phyloP scores from a whole-genome alignment of 768 basidiomycete genomes.

The Collybia sordida region DNA sequence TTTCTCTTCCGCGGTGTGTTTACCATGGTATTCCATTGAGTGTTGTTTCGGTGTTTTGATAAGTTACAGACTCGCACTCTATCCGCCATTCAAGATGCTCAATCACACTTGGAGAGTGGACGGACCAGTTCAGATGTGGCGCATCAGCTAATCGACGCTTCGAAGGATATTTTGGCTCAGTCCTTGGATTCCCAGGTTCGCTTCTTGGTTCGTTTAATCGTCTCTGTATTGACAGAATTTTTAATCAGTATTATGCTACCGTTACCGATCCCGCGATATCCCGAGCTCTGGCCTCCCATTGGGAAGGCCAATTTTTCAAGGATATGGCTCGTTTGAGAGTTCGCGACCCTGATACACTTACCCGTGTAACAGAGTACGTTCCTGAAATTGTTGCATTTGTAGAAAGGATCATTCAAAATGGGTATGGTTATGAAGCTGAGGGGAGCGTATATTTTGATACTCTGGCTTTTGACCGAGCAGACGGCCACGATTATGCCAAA shows the following conservation, averaged over 20 bases:
- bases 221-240: neutral
- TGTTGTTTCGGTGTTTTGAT: slow-evolving; percentile 13
- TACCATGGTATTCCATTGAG: slow-evolving; percentile 11
- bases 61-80: slow-evolving; percentile 44
- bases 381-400: slow-evolving; percentile 93
- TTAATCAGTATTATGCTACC: slow-evolving; percentile 64
- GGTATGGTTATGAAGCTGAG: slow-evolving; percentile 66
- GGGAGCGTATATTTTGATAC: slow-evolving; percentile 96
- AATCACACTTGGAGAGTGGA: slow-evolving; percentile 38
- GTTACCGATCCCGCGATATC: slow-evolving; percentile 88
- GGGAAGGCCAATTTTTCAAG: slow-evolving; percentile 88
- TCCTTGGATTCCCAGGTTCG: slow-evolving; percentile 75
- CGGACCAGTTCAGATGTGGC: slow-evolving; percentile 43
- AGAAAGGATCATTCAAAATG: slow-evolving; percentile 80
- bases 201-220: slow-evolving; percentile 10
- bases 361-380: slow-evolving; percentile 95
- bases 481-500: slow-evolving; percentile 87
- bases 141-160: slow-evolving; percentile 63
- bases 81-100: slow-evolving; percentile 53
- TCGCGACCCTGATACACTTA: slow-evolving; percentile 85
- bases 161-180: slow-evolving; percentile 74
- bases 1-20: slow-evolving; percentile 73
- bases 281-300: slow-evolving; percentile 76
- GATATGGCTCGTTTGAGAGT: slow-evolving; percentile 92
- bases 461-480: slow-evolving; percentile 70